Evolutionary conservation across 352 stramenopile genomes (phyloP), one percentile per base, ranked within the genome.

Genomic region (Globisporangium perplexum): DNA sequence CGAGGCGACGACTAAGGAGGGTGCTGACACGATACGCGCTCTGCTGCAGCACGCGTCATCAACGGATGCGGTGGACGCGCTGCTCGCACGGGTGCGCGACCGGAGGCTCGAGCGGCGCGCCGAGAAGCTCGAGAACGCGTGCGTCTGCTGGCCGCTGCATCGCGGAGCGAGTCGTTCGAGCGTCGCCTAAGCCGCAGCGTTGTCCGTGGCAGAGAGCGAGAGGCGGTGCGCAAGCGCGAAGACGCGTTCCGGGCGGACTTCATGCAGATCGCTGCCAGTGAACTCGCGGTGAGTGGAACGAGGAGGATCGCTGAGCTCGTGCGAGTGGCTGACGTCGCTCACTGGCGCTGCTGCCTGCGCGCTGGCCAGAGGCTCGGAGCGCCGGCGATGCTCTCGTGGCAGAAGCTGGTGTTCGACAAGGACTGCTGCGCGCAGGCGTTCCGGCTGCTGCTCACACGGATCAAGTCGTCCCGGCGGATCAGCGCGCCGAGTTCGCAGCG

Each of bases 401-500:
- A 85, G 38, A 82, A 78, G 49, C 59, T 88, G 22, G 57, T 88
- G 15, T 88, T 81, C 53, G 77, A 85, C 52, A 73, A 73, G 15
- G 77, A 85, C n/a, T 88, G 77, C 48, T 85, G 72, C 24, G 59
- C 58, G 0, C 72, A 85, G 49, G 73, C 77, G 22, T 80, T 84
- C 47, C 71, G 74, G 3, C 48, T 88, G 20, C 54, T 88, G 39
- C 60, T 88, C 11, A 88, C 77, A 3, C 61, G 67, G 17, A 80
- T 85, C 57, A 87, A 87, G 53, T 87, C 76, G 18, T 72, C 67
- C 3, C 53, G 60, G 18, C 61, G 35, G 8, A 48, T 48, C 20
- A 60, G 62, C 14, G 47, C 41, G 10, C 50, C 54, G 43, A 59
- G 28, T 2, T 11, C 18, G 50, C 30, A 35, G 30, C 30, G 30